phyloP scores from a whole-genome alignment of 2,329 filamentous ascomycete species.

The Ampelomyces quisqualis region DNA sequence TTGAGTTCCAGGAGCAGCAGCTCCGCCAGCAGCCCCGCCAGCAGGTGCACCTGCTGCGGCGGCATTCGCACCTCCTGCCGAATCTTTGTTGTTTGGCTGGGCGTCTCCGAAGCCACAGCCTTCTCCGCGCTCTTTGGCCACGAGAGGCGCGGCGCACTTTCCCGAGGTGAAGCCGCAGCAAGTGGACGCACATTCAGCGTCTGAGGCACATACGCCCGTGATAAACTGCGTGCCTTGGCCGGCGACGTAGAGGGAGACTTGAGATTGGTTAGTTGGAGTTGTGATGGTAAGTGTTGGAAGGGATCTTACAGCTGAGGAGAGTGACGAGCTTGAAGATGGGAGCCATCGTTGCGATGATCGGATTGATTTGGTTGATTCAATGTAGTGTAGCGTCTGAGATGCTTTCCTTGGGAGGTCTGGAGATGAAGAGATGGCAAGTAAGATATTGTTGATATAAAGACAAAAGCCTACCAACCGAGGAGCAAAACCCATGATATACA shows the following conservation, averaged over 20 bases:
- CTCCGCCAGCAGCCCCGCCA: background rate
- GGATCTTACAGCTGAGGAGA: constrained; percentile 25
- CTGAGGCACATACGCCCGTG: constrained; percentile 29
- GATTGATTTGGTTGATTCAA: background rate
- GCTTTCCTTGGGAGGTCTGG: too few species aligned
- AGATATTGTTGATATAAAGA: background rate
- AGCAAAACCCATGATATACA: constrained; percentile 17
- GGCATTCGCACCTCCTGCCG: constrained; percentile 11
- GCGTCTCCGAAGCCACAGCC: constrained; percentile 43
- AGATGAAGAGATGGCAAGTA: too few species aligned
- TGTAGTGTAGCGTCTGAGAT: background rate
- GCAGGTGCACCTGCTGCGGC: constrained; percentile 7
- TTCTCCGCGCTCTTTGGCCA: constrained; percentile 39
- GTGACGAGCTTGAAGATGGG: constrained; percentile 30
- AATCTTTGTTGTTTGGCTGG: constrained; percentile 36
- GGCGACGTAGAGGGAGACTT: constrained; percentile 29
- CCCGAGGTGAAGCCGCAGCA: constrained; percentile 35
- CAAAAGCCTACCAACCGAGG: background rate
- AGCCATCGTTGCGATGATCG: constrained; percentile 19
- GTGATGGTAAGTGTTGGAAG: background rate
- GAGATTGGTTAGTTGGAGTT: background rate
- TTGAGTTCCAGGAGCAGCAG: constrained; percentile 29
- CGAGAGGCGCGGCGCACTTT: constrained; percentile 36
- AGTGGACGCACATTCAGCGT: constrained; percentile 29
- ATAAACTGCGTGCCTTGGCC: constrained; percentile 36